Conservation (phyloP, 2,329 filamentous ascomycete species). For the Fusarium pseudocircinatum region DNA sequence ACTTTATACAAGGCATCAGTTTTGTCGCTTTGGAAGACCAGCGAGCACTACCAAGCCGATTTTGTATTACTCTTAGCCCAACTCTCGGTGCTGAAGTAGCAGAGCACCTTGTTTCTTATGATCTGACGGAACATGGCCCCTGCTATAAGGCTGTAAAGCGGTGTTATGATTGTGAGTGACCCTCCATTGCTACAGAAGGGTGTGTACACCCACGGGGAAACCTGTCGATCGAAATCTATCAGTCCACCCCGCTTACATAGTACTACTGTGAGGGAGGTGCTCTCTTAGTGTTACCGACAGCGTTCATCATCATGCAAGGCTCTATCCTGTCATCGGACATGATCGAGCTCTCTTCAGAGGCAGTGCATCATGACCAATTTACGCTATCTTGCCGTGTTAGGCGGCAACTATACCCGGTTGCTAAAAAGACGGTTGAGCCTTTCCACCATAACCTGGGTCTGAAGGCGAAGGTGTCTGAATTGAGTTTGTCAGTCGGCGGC, state of each 20-base stretch:
- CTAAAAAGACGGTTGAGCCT: slow-evolving; percentile 15
- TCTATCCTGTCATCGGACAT: slow-evolving; percentile 16
- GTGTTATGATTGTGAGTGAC: slow-evolving; percentile 11
- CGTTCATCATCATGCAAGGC: slow-evolving; percentile 33
- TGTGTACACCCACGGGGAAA: neutral
- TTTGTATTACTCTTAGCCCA: neutral
- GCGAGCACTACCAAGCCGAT: neutral
- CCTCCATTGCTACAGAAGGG: neutral
- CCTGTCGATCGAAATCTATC: slow-evolving; percentile 19
- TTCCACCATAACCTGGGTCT: slow-evolving; percentile 18
- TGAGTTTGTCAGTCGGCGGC: slow-evolving; percentile 20
- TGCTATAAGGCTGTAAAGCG: slow-evolving; percentile 1
- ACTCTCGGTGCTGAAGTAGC: neutral
- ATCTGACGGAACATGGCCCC: neutral
- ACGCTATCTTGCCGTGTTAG: slow-evolving; percentile 28
- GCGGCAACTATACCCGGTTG: slow-evolving; percentile 26
- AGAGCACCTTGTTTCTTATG: neutral
- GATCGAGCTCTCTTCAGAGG: neutral
- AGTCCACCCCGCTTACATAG: neutral
- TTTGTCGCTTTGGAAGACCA: neutral
- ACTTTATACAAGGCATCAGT: neutral
- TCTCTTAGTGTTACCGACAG: neutral
- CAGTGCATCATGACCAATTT: neutral
- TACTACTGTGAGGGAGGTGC: slow-evolving; percentile 11
- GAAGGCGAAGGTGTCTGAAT: slow-evolving; percentile 27